Percentiles rank a stretch among this genome's conserved stretches.
phyloP scores from a whole-genome alignment of 345 rosid species.

The Microcos paniculata region DNA sequence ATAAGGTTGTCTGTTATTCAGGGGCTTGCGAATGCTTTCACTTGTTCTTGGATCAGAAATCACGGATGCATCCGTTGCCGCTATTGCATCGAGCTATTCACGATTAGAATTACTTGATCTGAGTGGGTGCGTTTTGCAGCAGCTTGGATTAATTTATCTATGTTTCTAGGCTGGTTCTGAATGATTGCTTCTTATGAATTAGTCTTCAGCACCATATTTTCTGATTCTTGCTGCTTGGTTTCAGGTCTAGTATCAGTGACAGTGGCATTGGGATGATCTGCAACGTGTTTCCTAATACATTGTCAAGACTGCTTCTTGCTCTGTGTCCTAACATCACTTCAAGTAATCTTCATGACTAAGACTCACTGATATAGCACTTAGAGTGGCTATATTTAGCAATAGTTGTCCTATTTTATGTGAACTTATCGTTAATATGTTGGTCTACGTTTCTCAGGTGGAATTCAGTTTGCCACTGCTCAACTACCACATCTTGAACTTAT shows the following conservation, averaged over 20 bases:
- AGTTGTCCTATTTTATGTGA: not conserved
- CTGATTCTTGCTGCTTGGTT: conserved; percentile 20
- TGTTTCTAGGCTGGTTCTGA: not conserved
- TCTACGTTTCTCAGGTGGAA: conserved; percentile 63
- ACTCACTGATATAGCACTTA: not conserved
- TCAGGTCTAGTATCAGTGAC: conserved; percentile 93
- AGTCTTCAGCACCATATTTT: conserved; percentile 5
- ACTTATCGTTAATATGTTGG: not conserved
- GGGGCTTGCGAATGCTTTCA: conserved; percentile 90
- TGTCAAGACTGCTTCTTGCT: conserved; percentile 84
- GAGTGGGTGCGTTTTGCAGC: conserved; percentile 75
- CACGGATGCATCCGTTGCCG: conserved; percentile 93
- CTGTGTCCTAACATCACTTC: conserved; percentile 96
- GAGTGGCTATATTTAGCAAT: not conserved
- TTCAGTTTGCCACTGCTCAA: conserved; percentile 96
- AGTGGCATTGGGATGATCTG: conserved; percentile 98
- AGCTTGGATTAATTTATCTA: not conserved
- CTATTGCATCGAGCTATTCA: conserved; percentile 74
- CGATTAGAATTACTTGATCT: conserved; percentile 89
- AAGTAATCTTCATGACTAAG: conserved; percentile 53
- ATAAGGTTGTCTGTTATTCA: conserved; percentile 27
- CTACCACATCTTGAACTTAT: conserved; percentile 90
- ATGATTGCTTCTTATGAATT: not conserved
- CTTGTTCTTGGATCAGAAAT: conserved; percentile 90
- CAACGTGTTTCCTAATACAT: conserved; percentile 77